Evolutionary conservation across 768 basidiomycete species (phyloP), one percentile per base, ranked within the genome.

Genomic region (Amanita phalloides): DNA sequence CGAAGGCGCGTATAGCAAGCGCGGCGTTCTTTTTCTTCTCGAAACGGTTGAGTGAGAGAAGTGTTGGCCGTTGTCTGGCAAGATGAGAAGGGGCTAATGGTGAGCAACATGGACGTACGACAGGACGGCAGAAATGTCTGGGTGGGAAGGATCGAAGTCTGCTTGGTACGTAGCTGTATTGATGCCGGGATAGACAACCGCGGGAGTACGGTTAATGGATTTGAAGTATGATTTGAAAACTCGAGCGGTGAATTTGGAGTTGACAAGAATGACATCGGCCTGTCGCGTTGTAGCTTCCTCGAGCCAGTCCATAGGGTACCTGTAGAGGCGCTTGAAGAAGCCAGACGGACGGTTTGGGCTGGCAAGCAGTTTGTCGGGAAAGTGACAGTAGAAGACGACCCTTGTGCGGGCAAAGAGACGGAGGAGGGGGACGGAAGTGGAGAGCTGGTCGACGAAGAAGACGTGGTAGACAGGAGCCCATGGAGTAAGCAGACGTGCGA

Each of bases 311-410:
- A 97, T 86, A 0, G 95, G 95, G 32, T 77, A 72, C 1, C 95
- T 77, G 66, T 99, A 99, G 4, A 92, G 46, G 33, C 74, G 63
- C 66, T 91, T 91, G 58, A 95, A 58, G 2, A 84, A 32, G 17
- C 77, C 64, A 0, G 67, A 66, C 2, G 67, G 69, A 46, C 62
- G 71, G 26, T 45, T 37, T 14, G 51, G 35, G 55, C 80, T 78
- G 5, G 86, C 81, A 25, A 97, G 76, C 0, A 98, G 72, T 65
- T 95, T 95, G 68, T 99, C 95, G 0, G 95, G 96, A 58, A 99
- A 98, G 64, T 98, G 96, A 58, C 92, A 95, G 64, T 99, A 98
- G 67, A 97, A 98, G 17, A 98, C 84, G 28, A 95, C 88, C 2
- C 90, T 81, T n/a, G 79, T 89, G 20, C 72, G 72, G 2, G 73